Evolutionary conservation across 2,329 filamentous ascomycete genomes (phyloP).

Genomic region (Colletotrichum kahawae): DNA sequence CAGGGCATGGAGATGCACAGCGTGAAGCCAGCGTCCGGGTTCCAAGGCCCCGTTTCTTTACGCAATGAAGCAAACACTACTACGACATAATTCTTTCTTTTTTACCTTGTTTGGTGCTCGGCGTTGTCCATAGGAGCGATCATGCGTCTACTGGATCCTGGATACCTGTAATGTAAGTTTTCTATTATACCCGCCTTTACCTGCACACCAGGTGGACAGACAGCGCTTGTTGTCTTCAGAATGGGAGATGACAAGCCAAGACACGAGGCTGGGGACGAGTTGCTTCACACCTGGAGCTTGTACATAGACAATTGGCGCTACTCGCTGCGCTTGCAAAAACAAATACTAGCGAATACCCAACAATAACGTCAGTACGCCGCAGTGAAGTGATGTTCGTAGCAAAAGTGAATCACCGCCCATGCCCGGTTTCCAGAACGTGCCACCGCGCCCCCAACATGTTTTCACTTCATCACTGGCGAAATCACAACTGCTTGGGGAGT

Average conservation of each 20-base stretch:
- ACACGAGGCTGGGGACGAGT: not conserved
- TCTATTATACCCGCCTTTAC: conserved; percentile 19
- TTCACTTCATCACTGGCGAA: not conserved
- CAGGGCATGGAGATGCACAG: conserved; percentile 76
- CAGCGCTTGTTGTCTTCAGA: not conserved
- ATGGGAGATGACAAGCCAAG: not conserved
- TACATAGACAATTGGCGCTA: conserved; percentile 4
- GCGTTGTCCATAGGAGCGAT: conserved; percentile 16
- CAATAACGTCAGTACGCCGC: not conserved
- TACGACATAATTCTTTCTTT: conserved; percentile 8
- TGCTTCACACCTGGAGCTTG: not conserved
- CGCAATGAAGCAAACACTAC: conserved; percentile 34
- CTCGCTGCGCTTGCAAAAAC: not conserved
- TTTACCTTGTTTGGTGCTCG: not conserved
- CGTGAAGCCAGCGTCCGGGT: conserved; percentile 53
- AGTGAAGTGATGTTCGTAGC: not conserved
- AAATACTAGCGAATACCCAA: not conserved
- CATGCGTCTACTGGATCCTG: conserved; percentile 12
- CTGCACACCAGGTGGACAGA: not conserved
- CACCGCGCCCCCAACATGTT: not conserved
- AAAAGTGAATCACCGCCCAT: not conserved
- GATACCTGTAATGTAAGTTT: conserved; percentile 25
- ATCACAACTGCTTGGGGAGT: not conserved
- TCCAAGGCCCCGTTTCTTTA: conserved; percentile 59
- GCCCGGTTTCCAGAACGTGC: not conserved